Evolutionary conservation across 768 basidiomycete genomes (phyloP), one percentile per base, ranked within the genome.

Genomic region (Tricholoma sp.): DNA sequence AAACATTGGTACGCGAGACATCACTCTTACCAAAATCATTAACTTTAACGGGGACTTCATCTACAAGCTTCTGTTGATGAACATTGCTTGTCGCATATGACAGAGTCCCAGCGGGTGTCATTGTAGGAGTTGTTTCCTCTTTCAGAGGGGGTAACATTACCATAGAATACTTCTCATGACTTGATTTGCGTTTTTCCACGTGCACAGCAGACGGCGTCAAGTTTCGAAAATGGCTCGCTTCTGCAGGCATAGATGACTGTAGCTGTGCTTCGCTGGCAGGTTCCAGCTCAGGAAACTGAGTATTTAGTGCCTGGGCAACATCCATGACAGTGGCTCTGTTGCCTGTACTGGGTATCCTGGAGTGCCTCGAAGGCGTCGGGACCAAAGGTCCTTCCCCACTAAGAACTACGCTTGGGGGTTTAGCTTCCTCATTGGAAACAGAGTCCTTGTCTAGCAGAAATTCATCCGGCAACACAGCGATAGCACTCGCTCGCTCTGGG

Each of bases 261-360:
- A 47, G 54, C 31, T 45, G 39, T 4, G 29, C 27, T n/a, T 50
- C 22, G 14, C 14, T n/a, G 10, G 35, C 31, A 21, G 45, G 34
- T 14, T 45, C 21, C 7, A 63, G 56, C 57, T 79, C 75, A 32
- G 41, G 22, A 45, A 41, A 29, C 34, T 54, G 22, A 45, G 39
- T 32, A 11, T 67, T 74, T 54, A 89, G 66, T 8, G 81, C 79
- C 66, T 85, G 85, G 2, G 87, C 88, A 10, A 91, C 82, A 41
- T 91, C 88, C 89, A 91, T 91, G 21, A 84, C 88, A 12, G 83
- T 82, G 18, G 86, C 82, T 58, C 90, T 75, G 53, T 80, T 83
- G 14, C 87, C 86, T 5, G 86, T 81, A 63, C 82, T 88, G 4
- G 87, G 82, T 52, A 85, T 85, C 19, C 87, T 83, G 46, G 71